These are phyloP conservation scores for Zizania latifolia DNA, from an alignment of 176 grass and related monocot genomes.

Conservation along the genomic window DNA sequence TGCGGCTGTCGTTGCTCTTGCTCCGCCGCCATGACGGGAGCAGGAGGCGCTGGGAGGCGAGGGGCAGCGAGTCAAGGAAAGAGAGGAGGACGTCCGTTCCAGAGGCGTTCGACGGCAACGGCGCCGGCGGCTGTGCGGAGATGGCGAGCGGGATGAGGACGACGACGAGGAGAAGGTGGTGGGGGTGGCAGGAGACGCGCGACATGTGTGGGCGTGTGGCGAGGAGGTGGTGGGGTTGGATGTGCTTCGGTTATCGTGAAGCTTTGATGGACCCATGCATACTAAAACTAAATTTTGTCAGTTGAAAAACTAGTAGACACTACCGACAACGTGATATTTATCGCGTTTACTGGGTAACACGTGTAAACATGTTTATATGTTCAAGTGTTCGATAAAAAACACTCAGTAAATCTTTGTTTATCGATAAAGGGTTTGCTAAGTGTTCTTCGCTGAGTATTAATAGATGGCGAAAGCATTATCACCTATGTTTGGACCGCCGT, in stretches of 20 bases:
- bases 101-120: background rate
- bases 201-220: conserved; percentile 9
- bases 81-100: conserved; percentile 16
- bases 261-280: background rate
- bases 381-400: too few relatives aligned
- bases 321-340: too few relatives aligned
- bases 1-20: background rate
- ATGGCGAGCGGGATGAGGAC: background rate
- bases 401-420: too few relatives aligned
- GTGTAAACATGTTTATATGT: too few relatives aligned
- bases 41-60: conserved; percentile 29
- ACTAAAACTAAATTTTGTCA: too few relatives aligned
- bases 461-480: too few relatives aligned
- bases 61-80: conserved; percentile 42
- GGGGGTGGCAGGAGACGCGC: background rate
- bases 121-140: background rate
- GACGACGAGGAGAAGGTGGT: background rate
- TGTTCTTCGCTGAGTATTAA: too few relatives aligned
- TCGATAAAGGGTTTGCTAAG: too few relatives aligned
- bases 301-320: too few relatives aligned
- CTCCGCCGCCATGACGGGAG: conserved; percentile 28
- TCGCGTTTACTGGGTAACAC: too few relatives aligned
- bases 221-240: background rate
- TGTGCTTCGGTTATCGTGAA: background rate
- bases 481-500: too few relatives aligned